phyloP scores from a whole-genome alignment of 768 basidiomycete species.

The Phallus indusiatus region DNA sequence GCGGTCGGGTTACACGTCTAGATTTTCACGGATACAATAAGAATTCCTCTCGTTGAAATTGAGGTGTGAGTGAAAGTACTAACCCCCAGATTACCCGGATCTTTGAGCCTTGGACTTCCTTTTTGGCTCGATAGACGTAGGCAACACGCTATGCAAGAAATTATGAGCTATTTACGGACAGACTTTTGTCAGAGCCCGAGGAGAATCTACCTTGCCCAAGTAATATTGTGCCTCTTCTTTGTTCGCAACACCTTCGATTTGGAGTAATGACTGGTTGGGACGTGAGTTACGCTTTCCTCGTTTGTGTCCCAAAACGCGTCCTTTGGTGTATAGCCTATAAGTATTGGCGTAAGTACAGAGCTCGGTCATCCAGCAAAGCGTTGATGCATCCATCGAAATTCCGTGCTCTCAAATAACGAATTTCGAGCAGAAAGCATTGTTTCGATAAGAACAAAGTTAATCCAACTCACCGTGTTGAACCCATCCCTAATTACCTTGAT shows the following conservation, averaged over 20 bases:
- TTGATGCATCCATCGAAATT: slow-evolving; percentile 8
- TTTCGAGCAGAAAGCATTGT: background rate
- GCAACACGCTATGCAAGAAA: slow-evolving; percentile 66
- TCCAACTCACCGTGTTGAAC: slow-evolving; percentile 9
- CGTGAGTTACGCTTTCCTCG: slow-evolving; percentile 94
- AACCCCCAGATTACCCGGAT: slow-evolving; percentile 98
- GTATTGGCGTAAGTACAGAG: slow-evolving; percentile 5
- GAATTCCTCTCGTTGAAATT: background rate
- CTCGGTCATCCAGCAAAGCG: slow-evolving; percentile 7
- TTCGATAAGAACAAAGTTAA: background rate
- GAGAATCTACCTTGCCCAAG: slow-evolving; percentile 80
- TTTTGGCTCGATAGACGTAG: slow-evolving; percentile 96
- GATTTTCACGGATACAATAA: background rate
- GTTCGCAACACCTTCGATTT: slow-evolving; percentile 91
- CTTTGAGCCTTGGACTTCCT: slow-evolving; percentile 88
- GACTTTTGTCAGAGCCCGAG: background rate
- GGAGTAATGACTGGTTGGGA: slow-evolving; percentile 92
- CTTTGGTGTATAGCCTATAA: slow-evolving; percentile 88
- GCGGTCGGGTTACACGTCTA: slow-evolving; percentile 86
- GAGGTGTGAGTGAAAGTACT: slow-evolving; percentile 20
- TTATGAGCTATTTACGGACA: background rate
- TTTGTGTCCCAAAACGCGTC: slow-evolving; percentile 96
- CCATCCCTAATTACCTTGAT: slow-evolving; percentile 9
- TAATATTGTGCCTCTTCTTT: slow-evolving; percentile 97
- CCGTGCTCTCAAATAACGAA: background rate